Evolutionary conservation across 352 stramenopile genomes (phyloP).

Genomic region (Globisporangium abappressorium): DNA sequence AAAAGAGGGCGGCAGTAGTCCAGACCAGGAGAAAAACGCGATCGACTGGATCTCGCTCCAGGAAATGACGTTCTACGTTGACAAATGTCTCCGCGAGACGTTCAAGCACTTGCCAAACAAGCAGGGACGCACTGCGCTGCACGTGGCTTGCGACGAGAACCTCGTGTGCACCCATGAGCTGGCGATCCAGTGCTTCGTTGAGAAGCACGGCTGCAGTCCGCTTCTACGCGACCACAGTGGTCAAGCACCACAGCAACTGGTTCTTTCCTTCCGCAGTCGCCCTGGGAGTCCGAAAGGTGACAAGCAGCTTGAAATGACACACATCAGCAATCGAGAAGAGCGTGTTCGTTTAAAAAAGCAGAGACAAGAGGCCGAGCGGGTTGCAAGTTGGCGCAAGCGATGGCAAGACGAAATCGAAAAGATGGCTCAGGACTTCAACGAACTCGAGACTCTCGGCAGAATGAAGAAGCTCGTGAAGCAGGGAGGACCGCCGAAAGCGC

Average conservation of each 20-base stretch:
- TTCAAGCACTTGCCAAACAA: constrained; percentile 67
- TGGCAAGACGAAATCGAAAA: constrained; percentile 49
- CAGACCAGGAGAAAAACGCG: constrained; percentile 26
- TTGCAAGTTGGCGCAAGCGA: constrained; percentile 24
- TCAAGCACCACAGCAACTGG: constrained; percentile 34
- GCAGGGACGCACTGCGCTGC: constrained; percentile 59
- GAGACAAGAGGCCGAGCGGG: constrained; percentile 29
- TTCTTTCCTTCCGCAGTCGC: constrained; percentile 47
- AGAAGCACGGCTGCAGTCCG: constrained; percentile 54
- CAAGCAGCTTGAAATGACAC: constrained; percentile 21
- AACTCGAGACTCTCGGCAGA: constrained; percentile 44
- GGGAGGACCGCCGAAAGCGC: constrained; percentile 8
- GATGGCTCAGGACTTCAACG: constrained; percentile 46
- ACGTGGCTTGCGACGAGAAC: constrained; percentile 80
- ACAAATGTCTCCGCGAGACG: constrained; percentile 52
- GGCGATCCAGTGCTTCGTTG: constrained; percentile 47
- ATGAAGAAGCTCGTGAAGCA: constrained; percentile 35
- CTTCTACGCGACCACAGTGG: constrained; percentile 49
- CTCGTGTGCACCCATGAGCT: constrained; percentile 78
- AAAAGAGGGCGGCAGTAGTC: constrained; percentile 20
- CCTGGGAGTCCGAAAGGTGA: constrained; percentile 61
- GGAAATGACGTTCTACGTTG: constrained; percentile 60
- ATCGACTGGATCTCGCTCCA: constrained; percentile 48
- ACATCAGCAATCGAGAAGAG: constrained; percentile 30
- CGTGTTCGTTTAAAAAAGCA: constrained; percentile 30